Evolutionary conservation across 495 filamentous ascomycete genomes (phyloP), one percentile per base, ranked within the genome.

Genomic region (Rostrohypoxylon terebratum): DNA sequence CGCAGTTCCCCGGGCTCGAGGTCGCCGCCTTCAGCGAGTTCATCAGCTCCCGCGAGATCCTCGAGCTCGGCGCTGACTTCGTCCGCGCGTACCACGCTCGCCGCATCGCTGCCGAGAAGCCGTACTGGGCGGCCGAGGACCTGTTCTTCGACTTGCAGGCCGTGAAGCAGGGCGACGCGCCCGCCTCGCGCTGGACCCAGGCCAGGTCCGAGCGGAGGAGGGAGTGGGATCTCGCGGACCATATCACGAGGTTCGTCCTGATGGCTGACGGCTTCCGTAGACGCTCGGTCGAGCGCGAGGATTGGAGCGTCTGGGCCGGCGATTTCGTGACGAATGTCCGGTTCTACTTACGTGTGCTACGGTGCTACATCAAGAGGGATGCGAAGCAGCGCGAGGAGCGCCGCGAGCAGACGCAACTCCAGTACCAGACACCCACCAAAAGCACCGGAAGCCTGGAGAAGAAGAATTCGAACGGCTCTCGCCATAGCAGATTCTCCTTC

Each of bases 121-220:
- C 65, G 18, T 44, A 64, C 28, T 75, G 66, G 63, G 57, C 57
- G 18, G 75, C 75, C 9, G 69, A 75, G 38, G 75, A 73, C 40
- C 57, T 77, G 14, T 77, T 77, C 72, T 77, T 72, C 50, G 66
- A 73, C 44, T 69, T 77, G 13, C 72, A 77, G 51, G 36, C 66
- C 0, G 69, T 77, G 18, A 77, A 77, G 63, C 72, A 75, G 34
- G 69, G 75, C 3, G 75, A 77, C 36, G 44, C 28, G 40, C 31
- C 31, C 18, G 59, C 69, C 8, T 28, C 23, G 2, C 44, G 59
- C 5, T 75, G 72, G 72, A 57, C 68, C 6, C 58, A 48, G 5
- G 68, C 68, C 6, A 44, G 51, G 1, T 4, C 68, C 8, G 68
- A 73, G 28, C 66, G 34, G 28, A 72, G 51, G 18, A 20, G 23